Percentiles rank a stretch among this genome's conserved stretches.
These are phyloP conservation scores for Cladophialophora psammophila DNA, from an alignment of 2,329 filamentous ascomycete species.

Conservation along the genomic window DNA sequence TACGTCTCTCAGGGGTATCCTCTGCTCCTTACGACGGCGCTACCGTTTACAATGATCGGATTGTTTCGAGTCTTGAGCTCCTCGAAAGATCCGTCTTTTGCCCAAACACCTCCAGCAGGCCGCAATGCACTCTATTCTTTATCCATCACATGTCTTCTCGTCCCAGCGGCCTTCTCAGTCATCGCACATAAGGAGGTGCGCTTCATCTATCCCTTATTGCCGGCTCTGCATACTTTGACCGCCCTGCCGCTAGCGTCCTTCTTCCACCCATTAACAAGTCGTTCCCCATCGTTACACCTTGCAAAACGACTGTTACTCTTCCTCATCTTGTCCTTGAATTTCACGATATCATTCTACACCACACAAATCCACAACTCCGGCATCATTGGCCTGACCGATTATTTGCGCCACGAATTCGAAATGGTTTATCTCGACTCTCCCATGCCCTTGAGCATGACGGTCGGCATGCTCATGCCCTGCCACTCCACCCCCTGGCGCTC, in stretches of 20 bases:
- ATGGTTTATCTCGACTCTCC: constrained; percentile 58
- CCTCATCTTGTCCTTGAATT: constrained; percentile 69
- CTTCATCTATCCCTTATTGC: constrained; percentile 92
- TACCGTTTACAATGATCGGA: constrained; percentile 76
- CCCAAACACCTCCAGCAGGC: constrained; percentile 23
- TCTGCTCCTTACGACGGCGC: constrained; percentile 79
- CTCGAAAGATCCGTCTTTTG: constrained; percentile 7
- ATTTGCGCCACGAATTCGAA: constrained; percentile 78
- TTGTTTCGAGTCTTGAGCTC: constrained; percentile 60
- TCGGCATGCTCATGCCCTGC: constrained; percentile 91
- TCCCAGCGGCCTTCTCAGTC: constrained; percentile 70
- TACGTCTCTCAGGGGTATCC: constrained; percentile 91
- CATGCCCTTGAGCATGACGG: constrained; percentile 53
- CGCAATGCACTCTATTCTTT: constrained; percentile 57
- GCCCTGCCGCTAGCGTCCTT: constrained; percentile 66
- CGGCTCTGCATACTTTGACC: constrained; percentile 81
- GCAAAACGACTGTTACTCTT: constrained; percentile 63
- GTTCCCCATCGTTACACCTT: constrained; percentile 47
- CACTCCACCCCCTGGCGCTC: constrained; percentile 96
- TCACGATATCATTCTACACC: constrained; percentile 75
- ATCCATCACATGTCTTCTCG: constrained; percentile 65
- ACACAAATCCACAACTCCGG: constrained; percentile 81
- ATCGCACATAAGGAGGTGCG: constrained; percentile 97
- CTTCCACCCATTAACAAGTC: constrained; percentile 12
- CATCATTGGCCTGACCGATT: constrained; percentile 74